Evolutionary conservation across 2,329 filamentous ascomycete species (phyloP).

Genomic region (Huntiella omanensis): DNA sequence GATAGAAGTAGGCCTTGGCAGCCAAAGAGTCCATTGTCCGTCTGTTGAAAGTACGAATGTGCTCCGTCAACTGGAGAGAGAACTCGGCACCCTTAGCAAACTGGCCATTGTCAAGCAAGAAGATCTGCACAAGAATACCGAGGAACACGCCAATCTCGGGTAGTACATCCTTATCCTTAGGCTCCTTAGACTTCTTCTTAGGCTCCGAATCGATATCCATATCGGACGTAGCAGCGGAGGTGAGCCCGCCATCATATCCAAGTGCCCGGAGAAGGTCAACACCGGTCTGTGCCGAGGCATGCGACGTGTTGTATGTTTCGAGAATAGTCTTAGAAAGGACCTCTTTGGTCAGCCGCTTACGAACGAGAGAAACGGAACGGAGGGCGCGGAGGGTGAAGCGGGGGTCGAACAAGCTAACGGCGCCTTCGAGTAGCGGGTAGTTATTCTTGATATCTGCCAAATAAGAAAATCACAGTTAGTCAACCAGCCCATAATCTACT

Average conservation of each 20-base stretch:
- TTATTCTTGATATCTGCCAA: constrained; percentile 78
- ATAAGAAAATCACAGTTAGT: background rate
- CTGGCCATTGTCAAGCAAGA: constrained; percentile 71
- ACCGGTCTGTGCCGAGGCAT: constrained; percentile 43
- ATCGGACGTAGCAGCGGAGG: constrained; percentile 26
- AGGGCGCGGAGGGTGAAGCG: constrained; percentile 88
- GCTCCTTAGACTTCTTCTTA: constrained; percentile 28
- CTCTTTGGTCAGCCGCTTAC: constrained; percentile 72
- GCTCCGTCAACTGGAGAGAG: constrained; percentile 65
- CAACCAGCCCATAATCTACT: background rate
- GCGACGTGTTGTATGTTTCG: constrained; percentile 52
- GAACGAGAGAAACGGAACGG: constrained; percentile 85
- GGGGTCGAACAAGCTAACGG: constrained; percentile 81
- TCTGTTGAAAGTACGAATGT: constrained; percentile 76
- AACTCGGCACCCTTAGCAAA: constrained; percentile 67
- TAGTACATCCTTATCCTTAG: constrained; percentile 52
- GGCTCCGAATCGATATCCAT: constrained; percentile 55
- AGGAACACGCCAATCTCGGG: constrained; percentile 82
- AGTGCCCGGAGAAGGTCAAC: constrained; percentile 53
- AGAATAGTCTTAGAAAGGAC: constrained; percentile 65
- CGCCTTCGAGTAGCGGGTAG: constrained; percentile 78
- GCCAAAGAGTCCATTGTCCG: constrained; percentile 85
- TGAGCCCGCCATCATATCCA: constrained; percentile 42
- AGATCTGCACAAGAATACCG: constrained; percentile 69
- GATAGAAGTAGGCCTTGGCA: constrained; percentile 96